These are phyloP conservation scores for Cydonia oblonga DNA, from an alignment of 331 rosid species.

Conservation along the genomic window DNA sequence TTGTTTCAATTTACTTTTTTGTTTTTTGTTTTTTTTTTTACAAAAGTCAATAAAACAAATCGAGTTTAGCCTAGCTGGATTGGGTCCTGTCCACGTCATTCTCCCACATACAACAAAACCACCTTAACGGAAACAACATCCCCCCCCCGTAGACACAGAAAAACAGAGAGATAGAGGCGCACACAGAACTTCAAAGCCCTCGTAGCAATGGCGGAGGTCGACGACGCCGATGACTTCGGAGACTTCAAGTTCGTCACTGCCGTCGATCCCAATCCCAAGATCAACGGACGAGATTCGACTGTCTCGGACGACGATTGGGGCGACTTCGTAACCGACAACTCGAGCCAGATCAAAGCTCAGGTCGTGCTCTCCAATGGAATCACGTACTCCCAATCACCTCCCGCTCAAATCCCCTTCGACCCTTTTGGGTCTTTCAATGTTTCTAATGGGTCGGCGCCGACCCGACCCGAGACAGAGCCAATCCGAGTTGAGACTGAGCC, in stretches of 20 bases:
- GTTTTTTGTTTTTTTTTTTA: too few species aligned
- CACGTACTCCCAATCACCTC: slow-evolving; percentile 7
- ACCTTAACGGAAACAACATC: background rate
- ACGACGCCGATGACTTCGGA: slow-evolving; percentile 62
- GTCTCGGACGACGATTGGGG: slow-evolving; percentile 50
- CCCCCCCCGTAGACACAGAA: background rate
- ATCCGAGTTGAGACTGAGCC: background rate
- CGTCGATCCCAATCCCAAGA: slow-evolving; percentile 1
- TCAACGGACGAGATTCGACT: slow-evolving; percentile 5
- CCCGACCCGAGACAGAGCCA: background rate
- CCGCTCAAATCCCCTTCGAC: slow-evolving; percentile 12
- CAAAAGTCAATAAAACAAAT: too few species aligned
- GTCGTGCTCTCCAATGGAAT: slow-evolving; percentile 10
- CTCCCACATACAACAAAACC: background rate
- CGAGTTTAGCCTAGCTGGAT: background rate
- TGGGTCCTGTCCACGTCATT: slow-evolving; percentile 21
- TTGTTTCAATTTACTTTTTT: too few species aligned
- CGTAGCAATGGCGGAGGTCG: slow-evolving; percentile 58
- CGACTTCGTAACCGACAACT: slow-evolving; percentile 42
- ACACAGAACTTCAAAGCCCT: slow-evolving; percentile 3
- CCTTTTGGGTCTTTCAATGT: background rate
- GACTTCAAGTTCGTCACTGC: slow-evolving; percentile 47
- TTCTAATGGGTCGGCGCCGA: background rate
- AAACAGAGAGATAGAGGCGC: background rate
- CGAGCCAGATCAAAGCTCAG: slow-evolving; percentile 36